Evolutionary conservation across 73 alveolate species (phyloP).

Genomic region (Paramecium tetraurelia): DNA sequence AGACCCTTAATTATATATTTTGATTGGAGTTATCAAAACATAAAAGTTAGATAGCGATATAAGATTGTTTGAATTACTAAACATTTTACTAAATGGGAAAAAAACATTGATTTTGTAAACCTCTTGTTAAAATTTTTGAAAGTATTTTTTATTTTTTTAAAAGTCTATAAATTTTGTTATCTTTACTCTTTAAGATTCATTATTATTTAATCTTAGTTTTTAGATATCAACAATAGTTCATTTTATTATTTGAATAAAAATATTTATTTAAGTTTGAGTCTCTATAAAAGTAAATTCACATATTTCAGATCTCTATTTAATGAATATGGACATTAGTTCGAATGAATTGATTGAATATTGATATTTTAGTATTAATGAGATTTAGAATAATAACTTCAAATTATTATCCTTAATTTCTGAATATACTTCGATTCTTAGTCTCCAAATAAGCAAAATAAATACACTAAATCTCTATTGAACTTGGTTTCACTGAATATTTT

Average conservation of each 20-base stretch:
- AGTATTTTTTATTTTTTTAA: background rate
- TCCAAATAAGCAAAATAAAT: too few species aligned
- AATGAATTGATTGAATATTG: background rate
- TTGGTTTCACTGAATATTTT: background rate
- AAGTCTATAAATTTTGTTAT: background rate
- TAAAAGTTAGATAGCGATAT: constrained; percentile 11
- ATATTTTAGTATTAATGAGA: too few species aligned
- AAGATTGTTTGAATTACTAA: constrained; percentile 20
- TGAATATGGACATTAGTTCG: too few species aligned
- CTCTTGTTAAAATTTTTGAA: background rate
- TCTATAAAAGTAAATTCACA: too few species aligned
- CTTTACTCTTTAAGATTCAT: background rate
- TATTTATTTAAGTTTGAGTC: too few species aligned
- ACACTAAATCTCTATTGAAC: background rate
- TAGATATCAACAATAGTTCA: too few species aligned
- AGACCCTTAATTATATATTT: constrained; percentile 2
- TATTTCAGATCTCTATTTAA: background rate
- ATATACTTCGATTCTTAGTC: background rate
- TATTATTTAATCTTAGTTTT: background rate
- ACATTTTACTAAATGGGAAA: background rate
- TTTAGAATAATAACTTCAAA: too few species aligned
- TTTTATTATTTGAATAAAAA: too few species aligned
- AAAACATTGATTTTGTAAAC: background rate
- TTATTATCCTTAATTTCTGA: background rate
- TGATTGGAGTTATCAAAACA: constrained; percentile 14